Evolutionary conservation across 2,329 filamentous ascomycete species (phyloP).

Genomic region (Xylariaceae sp.): DNA sequence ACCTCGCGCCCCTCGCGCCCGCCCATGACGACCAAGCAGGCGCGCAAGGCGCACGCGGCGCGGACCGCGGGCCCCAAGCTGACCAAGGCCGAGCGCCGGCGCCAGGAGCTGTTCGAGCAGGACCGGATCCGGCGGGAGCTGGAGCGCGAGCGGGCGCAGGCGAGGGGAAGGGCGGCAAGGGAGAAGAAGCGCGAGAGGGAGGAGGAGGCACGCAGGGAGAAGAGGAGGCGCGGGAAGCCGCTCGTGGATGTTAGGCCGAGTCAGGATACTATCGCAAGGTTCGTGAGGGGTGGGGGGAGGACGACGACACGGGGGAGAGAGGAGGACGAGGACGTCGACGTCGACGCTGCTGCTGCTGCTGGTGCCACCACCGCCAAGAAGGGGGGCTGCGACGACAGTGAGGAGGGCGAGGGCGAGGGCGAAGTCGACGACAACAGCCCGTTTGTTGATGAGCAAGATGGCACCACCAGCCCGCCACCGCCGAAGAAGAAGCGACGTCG

Average conservation of each 20-base stretch:
- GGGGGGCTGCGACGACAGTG: no score
- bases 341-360: background rate
- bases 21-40: constrained; percentile 43
- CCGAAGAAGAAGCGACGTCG: no score
- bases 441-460: no score
- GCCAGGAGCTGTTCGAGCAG: constrained; percentile 38
- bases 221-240: constrained; percentile 44
- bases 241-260: constrained; percentile 47
- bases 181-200: constrained; percentile 52
- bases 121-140: constrained; percentile 46
- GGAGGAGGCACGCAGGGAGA: constrained; percentile 38
- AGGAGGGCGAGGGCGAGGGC: no score
- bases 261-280: constrained; percentile 49
- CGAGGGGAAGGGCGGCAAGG: constrained; percentile 40
- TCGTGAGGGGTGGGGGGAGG: constrained; percentile 28
- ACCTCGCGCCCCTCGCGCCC: constrained; percentile 18
- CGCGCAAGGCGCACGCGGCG: constrained; percentile 37
- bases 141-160: constrained; percentile 40
- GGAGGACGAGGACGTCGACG: constrained; percentile 3
- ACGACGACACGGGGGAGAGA: background rate
- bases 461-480: no score
- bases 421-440: no score
- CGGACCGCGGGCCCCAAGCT: constrained; percentile 32
- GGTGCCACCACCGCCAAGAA: background rate
- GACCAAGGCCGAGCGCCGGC: constrained; percentile 35